Base-by-base conservation (phyloP, 2,329 filamentous ascomycete genomes). In the Fusarium sacchari region DNA sequence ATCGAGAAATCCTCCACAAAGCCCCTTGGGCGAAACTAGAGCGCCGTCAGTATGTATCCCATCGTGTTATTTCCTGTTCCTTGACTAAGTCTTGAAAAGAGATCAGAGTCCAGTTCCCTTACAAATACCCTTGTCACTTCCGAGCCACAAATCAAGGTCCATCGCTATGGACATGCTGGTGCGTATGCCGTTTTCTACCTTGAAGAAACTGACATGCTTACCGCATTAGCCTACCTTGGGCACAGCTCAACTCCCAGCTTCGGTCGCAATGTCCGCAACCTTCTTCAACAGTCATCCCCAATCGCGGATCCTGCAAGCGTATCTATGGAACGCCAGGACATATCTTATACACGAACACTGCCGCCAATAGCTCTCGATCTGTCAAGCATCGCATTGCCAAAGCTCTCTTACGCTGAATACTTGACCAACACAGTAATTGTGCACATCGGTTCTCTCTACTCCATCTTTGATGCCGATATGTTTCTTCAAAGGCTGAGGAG, bases 241-340 rank as follows among this genome's bases (percentile, higher is more conserved):
- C 72, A 75, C 17, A 75, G 72, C 34, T 75, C 69, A 22, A 75
- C 72, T 18, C 60, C 75, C 22, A 71, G 67, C 9, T 75, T 75
- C 34, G 72, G 72, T 24, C 65, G 72, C 20, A 75, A 71, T 36
- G 72, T 75, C 13, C 62, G 72, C 37, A 75, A 75, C 12, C 72
- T 75, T 32, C 68, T 75, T 17, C 72, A 75, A 36, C 62, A 59
- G 30, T 65, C 66, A 14, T 63, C 69, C 4, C 59, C 62, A 7
- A 53, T 64, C 6, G 57, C 65, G 32, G 72, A 75, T 13, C 72
- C 72, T 3, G 57, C 44, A 1, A 73, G 60, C 6, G 53, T 64
- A 14, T 73, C 72, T 20, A 61, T 72, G 22, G 72, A 75, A 30
- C 66, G 72, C 5, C 60, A 71, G 5, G 72, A 75, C 10, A 63